Conservation (phyloP, 2,329 filamentous ascomycete genomes). For the Albifimbria verrucaria region DNA sequence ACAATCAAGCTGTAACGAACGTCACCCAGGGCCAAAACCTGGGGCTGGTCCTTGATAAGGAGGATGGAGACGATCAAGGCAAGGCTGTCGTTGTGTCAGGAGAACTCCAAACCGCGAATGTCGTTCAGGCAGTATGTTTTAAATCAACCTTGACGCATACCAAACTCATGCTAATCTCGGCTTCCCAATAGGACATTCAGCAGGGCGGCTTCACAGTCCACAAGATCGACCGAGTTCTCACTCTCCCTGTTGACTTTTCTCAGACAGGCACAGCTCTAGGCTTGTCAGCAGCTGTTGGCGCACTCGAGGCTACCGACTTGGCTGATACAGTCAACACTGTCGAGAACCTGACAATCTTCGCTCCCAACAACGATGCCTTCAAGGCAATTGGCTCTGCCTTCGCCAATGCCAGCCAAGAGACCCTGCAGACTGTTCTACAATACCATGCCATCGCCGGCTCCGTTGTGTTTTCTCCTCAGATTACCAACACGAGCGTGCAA, state of each 20-base stretch:
- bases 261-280: constrained; percentile 15
- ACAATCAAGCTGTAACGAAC: constrained; percentile 17
- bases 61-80: constrained; percentile 17
- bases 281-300: constrained; percentile 18
- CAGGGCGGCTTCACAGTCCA: constrained; percentile 26
- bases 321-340: constrained; percentile 13
- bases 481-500: constrained; percentile 19
- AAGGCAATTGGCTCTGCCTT: constrained; percentile 48
- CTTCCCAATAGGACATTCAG: neutral
- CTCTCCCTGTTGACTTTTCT: constrained; percentile 30
- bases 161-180: too few relatives aligned
- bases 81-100: neutral
- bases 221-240: constrained; percentile 45
- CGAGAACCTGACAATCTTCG: constrained; percentile 54
- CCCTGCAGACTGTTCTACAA: constrained; percentile 47
- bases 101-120: neutral
- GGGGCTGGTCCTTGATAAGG: constrained; percentile 37
- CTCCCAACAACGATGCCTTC: constrained; percentile 58
- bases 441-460: constrained; percentile 60
- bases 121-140: constrained; percentile 22
- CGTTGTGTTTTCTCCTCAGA: constrained; percentile 32
- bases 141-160: neutral
- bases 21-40: constrained; percentile 40
- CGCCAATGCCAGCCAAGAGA: constrained; percentile 37
- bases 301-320: constrained; percentile 21